Percentiles rank a stretch among this genome's conserved stretches.
Evolutionary conservation across 73 alveolate species (phyloP).

Genomic region (Tetrahymena malaccensis): DNA sequence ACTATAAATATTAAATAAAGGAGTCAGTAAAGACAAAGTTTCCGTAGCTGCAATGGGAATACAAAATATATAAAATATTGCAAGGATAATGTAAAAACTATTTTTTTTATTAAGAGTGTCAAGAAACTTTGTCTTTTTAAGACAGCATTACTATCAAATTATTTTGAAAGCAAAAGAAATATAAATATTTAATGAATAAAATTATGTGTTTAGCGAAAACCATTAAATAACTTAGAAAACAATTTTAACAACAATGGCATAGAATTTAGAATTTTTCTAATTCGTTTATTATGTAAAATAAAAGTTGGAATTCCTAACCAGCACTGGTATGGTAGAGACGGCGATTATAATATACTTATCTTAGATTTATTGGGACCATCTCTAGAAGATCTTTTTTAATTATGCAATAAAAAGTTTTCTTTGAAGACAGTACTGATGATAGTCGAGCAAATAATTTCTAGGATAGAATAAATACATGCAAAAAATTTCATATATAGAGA

Average conservation of each 20-base stretch:
- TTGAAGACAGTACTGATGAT: constrained; percentile 73
- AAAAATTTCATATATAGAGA: constrained; percentile 69
- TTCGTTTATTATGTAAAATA: constrained; percentile 46
- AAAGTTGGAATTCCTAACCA: constrained; percentile 79
- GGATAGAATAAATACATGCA: constrained; percentile 77
- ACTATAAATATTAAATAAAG: not conserved
- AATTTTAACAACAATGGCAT: not conserved
- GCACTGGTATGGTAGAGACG: constrained; percentile 77
- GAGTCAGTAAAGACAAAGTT: constrained; percentile 46
- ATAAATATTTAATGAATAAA: too few species aligned
- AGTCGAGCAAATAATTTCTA: constrained; percentile 70
- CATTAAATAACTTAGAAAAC: too few species aligned
- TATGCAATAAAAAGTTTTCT: constrained; percentile 56
- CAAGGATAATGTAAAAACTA: constrained; percentile 43
- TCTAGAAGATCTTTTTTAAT: constrained; percentile 64
- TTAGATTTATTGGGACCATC: constrained; percentile 75
- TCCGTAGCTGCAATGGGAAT: constrained; percentile 69
- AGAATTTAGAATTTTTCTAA: not conserved
- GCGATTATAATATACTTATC: constrained; percentile 63
- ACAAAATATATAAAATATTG: constrained; percentile 52
- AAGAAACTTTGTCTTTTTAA: too few species aligned
- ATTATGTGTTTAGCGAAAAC: not conserved
- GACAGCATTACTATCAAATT: too few species aligned
- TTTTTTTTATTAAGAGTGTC: not conserved
- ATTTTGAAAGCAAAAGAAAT: not conserved